Conservation (phyloP, 176 grass and related monocot species). For the Saccharum spontaneum region DNA sequence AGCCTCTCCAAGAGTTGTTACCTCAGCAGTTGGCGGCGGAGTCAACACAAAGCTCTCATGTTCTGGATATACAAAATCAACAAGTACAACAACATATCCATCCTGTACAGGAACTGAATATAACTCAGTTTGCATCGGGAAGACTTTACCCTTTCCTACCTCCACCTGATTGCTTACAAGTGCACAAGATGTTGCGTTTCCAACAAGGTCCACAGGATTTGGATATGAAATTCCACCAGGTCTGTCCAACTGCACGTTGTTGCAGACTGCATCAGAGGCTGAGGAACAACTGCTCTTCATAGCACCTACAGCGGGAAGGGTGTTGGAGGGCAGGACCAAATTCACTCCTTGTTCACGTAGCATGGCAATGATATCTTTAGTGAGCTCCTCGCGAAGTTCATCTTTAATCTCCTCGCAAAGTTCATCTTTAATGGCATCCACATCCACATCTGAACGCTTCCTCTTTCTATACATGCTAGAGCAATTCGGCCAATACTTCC, state of each 20-base stretch:
- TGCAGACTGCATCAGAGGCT: neutral
- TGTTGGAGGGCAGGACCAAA: neutral
- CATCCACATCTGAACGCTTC: neutral
- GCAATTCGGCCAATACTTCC: neutral
- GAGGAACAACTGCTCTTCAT: no score
- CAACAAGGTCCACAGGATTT: neutral
- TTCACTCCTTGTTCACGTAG: neutral
- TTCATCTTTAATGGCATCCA: neutral
- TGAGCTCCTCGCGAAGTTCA: neutral
- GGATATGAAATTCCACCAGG: neutral
- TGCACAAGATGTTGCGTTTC: neutral
- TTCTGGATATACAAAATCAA: no score
- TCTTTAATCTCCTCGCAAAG: no score
- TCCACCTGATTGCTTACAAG: neutral
- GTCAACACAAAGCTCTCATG: neutral
- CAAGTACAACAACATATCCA: no score
- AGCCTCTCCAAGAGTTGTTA: neutral
- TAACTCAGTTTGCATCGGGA: no score
- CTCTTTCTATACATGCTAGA: neutral
- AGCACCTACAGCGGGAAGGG: no score
- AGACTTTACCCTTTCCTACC: no score
- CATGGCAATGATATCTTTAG: neutral
- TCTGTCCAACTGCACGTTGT: no score
- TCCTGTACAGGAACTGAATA: no score
- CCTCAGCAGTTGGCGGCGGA: neutral